A percentile compares a stretch with the other conserved stretches of the same genome.
phyloP scores from a whole-genome alignment of 805 yeast genomes.

The Yarrowia bubula region DNA sequence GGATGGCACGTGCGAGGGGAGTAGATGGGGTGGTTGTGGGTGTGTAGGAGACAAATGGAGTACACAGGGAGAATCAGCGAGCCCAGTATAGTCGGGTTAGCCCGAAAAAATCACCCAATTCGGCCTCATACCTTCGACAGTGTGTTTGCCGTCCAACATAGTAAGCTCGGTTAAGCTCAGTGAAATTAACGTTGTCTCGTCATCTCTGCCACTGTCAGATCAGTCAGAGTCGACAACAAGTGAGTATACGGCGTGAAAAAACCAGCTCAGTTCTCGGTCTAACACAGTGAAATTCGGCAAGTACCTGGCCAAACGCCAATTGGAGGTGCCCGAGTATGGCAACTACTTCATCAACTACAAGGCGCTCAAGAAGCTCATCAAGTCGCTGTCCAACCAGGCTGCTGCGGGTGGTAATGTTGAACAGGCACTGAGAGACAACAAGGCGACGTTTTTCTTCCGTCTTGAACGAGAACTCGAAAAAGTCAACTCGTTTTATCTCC shows the following conservation, averaged over 20 bases:
- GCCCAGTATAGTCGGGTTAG: no score
- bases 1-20: conserved; percentile 19
- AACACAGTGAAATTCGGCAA: conserved; percentile 82
- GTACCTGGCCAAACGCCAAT: conserved; percentile 86
- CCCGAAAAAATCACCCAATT: no score
- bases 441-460: conserved; percentile 82
- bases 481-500: conserved; percentile 87
- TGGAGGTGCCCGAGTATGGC: conserved; percentile 92
- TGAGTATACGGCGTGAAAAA: no score
- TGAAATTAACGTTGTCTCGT: conserved; percentile 14
- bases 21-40: no score
- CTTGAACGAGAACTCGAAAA: conserved; percentile 94
- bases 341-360: conserved; percentile 93
- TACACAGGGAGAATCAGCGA: no score
- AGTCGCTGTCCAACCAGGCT: conserved; percentile 60
- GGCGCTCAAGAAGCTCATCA: conserved; percentile 86
- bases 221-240: conserved; percentile 22
- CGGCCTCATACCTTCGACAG: neutral
- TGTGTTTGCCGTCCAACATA: neutral
- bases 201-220: conserved; percentile 5
- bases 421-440: conserved; percentile 74
- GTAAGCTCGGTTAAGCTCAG: conserved; percentile 15
- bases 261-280: no score
- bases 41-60: neutral
- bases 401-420: conserved; percentile 44